These are phyloP conservation scores for Suillus occidentalis DNA, from an alignment of 768 basidiomycete species.

Conservation along the genomic window DNA sequence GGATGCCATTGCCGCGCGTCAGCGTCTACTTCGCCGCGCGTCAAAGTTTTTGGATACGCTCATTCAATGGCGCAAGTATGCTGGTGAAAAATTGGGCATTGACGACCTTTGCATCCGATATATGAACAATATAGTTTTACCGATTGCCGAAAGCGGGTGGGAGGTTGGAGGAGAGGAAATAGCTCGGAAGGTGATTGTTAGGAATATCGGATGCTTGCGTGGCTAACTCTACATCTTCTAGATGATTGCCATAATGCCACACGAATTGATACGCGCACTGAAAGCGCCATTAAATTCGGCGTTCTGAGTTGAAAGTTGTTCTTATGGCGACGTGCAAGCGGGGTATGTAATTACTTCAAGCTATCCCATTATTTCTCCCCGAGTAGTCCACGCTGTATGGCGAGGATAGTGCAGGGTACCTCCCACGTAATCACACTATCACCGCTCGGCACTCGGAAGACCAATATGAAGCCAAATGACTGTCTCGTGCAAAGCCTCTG, in stretches of 20 bases:
- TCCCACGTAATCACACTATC: constrained; percentile 36
- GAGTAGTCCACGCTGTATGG: constrained; percentile 21
- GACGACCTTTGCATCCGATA: constrained; percentile 55
- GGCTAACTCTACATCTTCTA: constrained; percentile 13
- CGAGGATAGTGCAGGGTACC: constrained; percentile 40
- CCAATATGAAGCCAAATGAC: constrained; percentile 60
- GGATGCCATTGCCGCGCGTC: constrained; percentile 67
- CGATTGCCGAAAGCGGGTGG: constrained; percentile 77
- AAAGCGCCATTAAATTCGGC: constrained; percentile 15
- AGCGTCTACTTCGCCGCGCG: constrained; percentile 63
- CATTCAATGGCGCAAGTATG: constrained; percentile 73
- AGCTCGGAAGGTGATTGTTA: constrained; percentile 52
- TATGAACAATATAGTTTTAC: constrained; percentile 58
- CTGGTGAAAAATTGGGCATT: constrained; percentile 58
- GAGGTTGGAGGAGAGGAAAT: constrained; percentile 80
- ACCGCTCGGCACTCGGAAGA: constrained; percentile 40
- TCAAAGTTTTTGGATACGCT: constrained; percentile 76
- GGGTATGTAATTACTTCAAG: constrained; percentile 7
- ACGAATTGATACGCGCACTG: constrained; percentile 25
- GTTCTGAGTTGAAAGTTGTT: constrained; percentile 13
- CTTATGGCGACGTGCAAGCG: constrained; percentile 6
- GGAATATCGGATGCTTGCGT: background rate
- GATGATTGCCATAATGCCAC: constrained; percentile 24
- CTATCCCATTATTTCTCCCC: constrained; percentile 12
- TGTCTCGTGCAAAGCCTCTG: constrained; percentile 29